Base-by-base conservation (phyloP, 1,139 yeast genomes). In the Zygosaccharomyces pseudobailii region DNA sequence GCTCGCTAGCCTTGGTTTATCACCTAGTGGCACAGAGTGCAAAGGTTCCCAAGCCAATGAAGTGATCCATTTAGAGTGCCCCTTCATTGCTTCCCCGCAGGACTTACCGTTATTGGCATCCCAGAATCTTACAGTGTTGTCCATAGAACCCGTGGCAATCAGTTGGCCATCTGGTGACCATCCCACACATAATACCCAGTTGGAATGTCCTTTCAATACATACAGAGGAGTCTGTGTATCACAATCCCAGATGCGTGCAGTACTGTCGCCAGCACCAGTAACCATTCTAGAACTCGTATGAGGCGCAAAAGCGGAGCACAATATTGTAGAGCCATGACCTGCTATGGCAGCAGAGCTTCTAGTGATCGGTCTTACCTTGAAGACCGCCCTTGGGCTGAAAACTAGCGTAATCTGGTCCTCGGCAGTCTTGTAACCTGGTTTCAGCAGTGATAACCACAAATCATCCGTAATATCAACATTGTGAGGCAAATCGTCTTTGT, bases 191-290 rank as follows among this genome's bases (percentile, higher is more conserved):
- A 92, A 71, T 6, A 92, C 97, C 96, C 97, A 94, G 69, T 89
- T 89, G 17, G 81, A 72, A 63, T 92, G 99, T 0, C 98, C 98
- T 13, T 73, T 63, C 46, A 94, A 72, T 0, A 95, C 87, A 51
- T 80, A 77, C 62, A 82, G 71, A 4, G 97, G 96, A 0, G 98
- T 92, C 59, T 87, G 95, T 0, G 97, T 90, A 61, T 88, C 86
- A 67, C 96, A 87, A 68, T 90, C 97, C 99, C 99, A 92, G 45
- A 92, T 80, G 62, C 97, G 75, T 3, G 97, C 97, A n/a, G 97
- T 90, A 37, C 86, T 80, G 66, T 92, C 99, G 39, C 99, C 99
- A 6, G 97, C 89, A 40, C 98, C 99, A 0, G 97, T 85, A 40
- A 88, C 94, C 84, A 92, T 82, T 56, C 90, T 73, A 4, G 92